Evolutionary conservation across 768 basidiomycete species (phyloP).

Genomic region (Epithele typhae): DNA sequence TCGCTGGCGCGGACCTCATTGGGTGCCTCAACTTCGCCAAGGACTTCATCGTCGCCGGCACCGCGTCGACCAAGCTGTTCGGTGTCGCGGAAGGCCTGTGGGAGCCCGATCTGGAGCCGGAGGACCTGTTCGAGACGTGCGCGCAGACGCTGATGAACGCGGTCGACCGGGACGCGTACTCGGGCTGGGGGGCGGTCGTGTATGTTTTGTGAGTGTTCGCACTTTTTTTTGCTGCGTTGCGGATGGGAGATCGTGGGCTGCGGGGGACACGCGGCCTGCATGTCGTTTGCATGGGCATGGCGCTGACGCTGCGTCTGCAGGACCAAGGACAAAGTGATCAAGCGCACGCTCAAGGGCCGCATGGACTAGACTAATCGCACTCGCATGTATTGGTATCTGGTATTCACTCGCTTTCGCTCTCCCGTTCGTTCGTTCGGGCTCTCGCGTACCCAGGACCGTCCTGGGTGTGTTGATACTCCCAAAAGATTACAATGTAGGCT

Average conservation of each 20-base stretch:
- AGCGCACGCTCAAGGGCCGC: slow-evolving; percentile 46
- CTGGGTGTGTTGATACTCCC: too few species aligned
- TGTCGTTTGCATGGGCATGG: not conserved
- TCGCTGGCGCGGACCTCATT: slow-evolving; percentile 92
- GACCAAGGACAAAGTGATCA: slow-evolving; percentile 49
- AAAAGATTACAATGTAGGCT: too few species aligned
- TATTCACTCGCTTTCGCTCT: slow-evolving; percentile 6
- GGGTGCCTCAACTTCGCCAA: slow-evolving; percentile 92
- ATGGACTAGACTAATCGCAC: slow-evolving; percentile 49
- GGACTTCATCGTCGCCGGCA: slow-evolving; percentile 96
- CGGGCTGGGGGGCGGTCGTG: slow-evolving; percentile 95
- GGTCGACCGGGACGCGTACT: slow-evolving; percentile 93
- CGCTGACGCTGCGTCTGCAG: slow-evolving; percentile 21
- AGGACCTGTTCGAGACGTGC: slow-evolving; percentile 98
- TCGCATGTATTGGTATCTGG: slow-evolving; percentile 13
- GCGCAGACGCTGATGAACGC: slow-evolving; percentile 94
- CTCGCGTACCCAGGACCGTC: too few species aligned
- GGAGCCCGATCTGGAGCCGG: slow-evolving; percentile 95
- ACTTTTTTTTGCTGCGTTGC: not conserved
- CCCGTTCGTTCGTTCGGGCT: too few species aligned
- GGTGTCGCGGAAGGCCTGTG: slow-evolving; percentile 98
- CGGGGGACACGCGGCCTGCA: too few species aligned
- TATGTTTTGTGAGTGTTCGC: slow-evolving; percentile 78
- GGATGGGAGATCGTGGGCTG: not conserved
- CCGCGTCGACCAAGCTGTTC: slow-evolving; percentile 86